Evolutionary conservation across 768 basidiomycete genomes (phyloP).

Genomic region (Pleurotus sapidus): DNA sequence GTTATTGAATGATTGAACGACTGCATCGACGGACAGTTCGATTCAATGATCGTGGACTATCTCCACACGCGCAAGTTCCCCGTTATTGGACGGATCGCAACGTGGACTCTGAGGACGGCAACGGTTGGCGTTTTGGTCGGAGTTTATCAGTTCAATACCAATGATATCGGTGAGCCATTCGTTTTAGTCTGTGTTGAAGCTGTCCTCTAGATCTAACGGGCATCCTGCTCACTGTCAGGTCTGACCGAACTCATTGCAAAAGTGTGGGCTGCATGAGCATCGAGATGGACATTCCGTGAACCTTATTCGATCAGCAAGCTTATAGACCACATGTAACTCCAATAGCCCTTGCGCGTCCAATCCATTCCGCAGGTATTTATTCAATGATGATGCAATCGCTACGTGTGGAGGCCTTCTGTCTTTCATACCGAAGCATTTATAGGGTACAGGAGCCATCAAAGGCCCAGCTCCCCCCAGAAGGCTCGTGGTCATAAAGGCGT

Average conservation of each 20-base stretch:
- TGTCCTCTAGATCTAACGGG: not conserved
- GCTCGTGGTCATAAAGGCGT: no score
- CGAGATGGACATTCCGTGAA: no score
- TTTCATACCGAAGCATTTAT: no score
- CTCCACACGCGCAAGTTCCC: conserved; percentile 93
- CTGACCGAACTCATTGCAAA: conserved; percentile 82
- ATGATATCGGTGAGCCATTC: conserved; percentile 81
- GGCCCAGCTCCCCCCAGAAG: no score
- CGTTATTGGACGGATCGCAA: conserved; percentile 59
- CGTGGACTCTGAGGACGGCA: conserved; percentile 75
- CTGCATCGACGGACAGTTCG: conserved; percentile 49
- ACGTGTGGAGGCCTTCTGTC: no score
- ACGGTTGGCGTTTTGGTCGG: conserved; percentile 86
- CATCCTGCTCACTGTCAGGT: conserved; percentile 40
- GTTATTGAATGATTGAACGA: not conserved
- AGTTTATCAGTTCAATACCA: conserved; percentile 97
- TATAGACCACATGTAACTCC: no score
- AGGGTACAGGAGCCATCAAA: no score
- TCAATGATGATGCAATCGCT: no score
- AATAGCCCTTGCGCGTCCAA: no score
- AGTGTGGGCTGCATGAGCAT: conserved; percentile 72
- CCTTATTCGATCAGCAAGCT: no score
- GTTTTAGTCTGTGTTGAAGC: conserved; percentile 1
- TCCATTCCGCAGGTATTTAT: no score
- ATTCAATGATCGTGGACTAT: conserved; percentile 81